phyloP scores from a whole-genome alignment of 2,329 filamentous ascomycete genomes.

The Graphium sp. region DNA sequence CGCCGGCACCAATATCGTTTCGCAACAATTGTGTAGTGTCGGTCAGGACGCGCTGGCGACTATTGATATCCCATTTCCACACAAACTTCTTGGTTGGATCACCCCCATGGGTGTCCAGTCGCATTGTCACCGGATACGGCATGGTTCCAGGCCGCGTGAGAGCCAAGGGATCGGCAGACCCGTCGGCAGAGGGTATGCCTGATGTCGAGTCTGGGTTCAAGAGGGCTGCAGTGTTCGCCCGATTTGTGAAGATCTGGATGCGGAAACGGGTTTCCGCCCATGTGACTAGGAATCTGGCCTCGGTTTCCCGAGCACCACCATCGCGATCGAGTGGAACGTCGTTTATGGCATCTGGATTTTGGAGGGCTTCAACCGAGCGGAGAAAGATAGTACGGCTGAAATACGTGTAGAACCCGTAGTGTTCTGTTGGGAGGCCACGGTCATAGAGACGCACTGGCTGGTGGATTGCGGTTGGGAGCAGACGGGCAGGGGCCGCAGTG shows the following conservation, averaged over 20 bases:
- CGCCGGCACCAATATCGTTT: conserved; percentile 32
- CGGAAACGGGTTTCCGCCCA: conserved; percentile 44
- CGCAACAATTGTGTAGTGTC: conserved; percentile 24
- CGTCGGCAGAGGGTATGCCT: conserved; percentile 8
- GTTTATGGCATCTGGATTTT: conserved; percentile 20
- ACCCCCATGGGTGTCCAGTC: conserved; percentile 46
- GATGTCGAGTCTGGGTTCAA: conserved; percentile 11
- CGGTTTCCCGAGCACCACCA: conserved; percentile 33
- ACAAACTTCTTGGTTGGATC: conserved; percentile 31
- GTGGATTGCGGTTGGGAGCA: conserved; percentile 53
- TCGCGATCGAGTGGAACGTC: conserved; percentile 29
- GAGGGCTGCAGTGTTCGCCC: conserved; percentile 23
- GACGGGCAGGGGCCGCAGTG: conserved; percentile 50
- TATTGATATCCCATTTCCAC: conserved; percentile 33
- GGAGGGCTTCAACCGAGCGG: conserved; percentile 34
- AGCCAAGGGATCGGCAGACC: conserved; percentile 10
- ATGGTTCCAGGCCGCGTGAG: conserved; percentile 36
- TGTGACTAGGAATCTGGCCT: conserved; percentile 38
- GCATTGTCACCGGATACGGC: conserved; percentile 46
- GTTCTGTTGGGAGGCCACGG: conserved; percentile 61
- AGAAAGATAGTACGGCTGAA: conserved; percentile 80
- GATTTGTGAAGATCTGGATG: conserved; percentile 47
- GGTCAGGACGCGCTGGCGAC: conserved; percentile 24
- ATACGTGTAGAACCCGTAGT: conserved; percentile 90
- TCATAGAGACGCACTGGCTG: conserved; percentile 81